Evolutionary conservation across 2,329 filamentous ascomycete species (phyloP).

Genomic region (Aspergillus flavus): DNA sequence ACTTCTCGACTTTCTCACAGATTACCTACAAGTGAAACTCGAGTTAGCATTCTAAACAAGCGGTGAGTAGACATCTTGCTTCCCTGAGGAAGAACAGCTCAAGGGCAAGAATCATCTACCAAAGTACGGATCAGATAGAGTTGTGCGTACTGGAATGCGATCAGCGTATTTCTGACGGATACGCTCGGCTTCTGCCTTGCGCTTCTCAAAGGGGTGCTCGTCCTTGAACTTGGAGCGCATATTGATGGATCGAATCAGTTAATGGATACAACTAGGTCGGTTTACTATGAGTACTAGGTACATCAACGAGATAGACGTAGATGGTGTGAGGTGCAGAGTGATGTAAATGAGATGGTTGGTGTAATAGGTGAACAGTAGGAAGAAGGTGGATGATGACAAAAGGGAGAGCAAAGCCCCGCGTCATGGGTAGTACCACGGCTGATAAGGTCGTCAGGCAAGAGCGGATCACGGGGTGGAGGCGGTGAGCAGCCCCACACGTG

Average conservation of each 20-base stretch:
- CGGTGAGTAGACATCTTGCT: slow-evolving; percentile 29
- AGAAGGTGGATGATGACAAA: slow-evolving; percentile 19
- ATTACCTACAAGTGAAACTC: slow-evolving; percentile 69
- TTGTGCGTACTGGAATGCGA: slow-evolving; percentile 82
- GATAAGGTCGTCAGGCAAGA: slow-evolving; percentile 22
- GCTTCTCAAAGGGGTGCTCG: slow-evolving; percentile 99
- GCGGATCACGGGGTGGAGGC: slow-evolving; percentile 27
- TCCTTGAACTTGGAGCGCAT: slow-evolving; percentile 99
- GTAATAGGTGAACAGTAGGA: slow-evolving; percentile 26
- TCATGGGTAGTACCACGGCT: slow-evolving; percentile 22
- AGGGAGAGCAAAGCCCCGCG: slow-evolving; percentile 30
- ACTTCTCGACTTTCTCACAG: slow-evolving; percentile 99
- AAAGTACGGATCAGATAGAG: slow-evolving; percentile 7
- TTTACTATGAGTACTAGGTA: background rate
- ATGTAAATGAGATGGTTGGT: slow-evolving; percentile 26
- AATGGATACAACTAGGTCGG: slow-evolving; percentile 3
- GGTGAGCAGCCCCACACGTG: slow-evolving; percentile 29
- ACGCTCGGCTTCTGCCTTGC: slow-evolving; percentile 99
- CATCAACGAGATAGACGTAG: slow-evolving; percentile 22
- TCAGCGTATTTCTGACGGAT: slow-evolving; percentile 99
- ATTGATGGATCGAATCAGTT: slow-evolving; percentile 42
- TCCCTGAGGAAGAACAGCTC: background rate
- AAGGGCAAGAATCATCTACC: background rate
- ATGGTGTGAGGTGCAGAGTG: slow-evolving; percentile 16
- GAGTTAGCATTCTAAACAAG: slow-evolving; percentile 34